A percentile compares a stretch with the other conserved stretches of the same genome.
These are phyloP conservation scores for Hura crepitans DNA, from an alignment of 441 rosid species.

Conservation along the genomic window DNA sequence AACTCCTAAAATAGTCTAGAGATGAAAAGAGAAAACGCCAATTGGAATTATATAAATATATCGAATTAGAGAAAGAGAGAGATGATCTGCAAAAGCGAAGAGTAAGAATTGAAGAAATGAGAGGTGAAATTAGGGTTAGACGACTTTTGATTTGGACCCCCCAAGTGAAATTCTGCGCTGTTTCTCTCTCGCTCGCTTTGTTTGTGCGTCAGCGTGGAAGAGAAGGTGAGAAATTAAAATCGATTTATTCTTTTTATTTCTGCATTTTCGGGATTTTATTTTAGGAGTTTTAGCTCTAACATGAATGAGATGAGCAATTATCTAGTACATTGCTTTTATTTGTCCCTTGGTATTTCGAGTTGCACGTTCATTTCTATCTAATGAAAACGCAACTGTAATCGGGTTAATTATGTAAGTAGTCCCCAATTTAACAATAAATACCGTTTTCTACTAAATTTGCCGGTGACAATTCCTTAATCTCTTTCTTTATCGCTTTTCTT, in stretches of 20 bases:
- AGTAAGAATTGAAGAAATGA: background rate
- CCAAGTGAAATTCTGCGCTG: conserved; percentile 7
- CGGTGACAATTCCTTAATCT: no score
- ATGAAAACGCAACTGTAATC: no score
- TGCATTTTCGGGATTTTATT: conserved; percentile 1
- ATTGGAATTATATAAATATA: background rate
- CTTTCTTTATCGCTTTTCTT: no score
- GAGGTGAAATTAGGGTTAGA: conserved; percentile 17
- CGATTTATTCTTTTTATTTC: background rate
- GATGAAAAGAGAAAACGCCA: background rate
- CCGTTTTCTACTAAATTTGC: no score
- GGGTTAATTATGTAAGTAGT: no score
- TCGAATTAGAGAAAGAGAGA: background rate
- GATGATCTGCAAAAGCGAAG: conserved; percentile 2
- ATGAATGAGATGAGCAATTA: background rate
- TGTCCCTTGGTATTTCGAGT: no score
- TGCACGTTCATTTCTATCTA: no score
- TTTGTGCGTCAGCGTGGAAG: background rate
- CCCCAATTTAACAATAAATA: no score
- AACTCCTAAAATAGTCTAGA: background rate
- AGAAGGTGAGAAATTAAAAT: background rate
- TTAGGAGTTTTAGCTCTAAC: background rate
- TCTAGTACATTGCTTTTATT: background rate
- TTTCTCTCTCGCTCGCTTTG: conserved; percentile 3
- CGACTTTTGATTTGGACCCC: background rate